phyloP scores from a whole-genome alignment of 164 flowering plant genomes.

The Sedum album region DNA sequence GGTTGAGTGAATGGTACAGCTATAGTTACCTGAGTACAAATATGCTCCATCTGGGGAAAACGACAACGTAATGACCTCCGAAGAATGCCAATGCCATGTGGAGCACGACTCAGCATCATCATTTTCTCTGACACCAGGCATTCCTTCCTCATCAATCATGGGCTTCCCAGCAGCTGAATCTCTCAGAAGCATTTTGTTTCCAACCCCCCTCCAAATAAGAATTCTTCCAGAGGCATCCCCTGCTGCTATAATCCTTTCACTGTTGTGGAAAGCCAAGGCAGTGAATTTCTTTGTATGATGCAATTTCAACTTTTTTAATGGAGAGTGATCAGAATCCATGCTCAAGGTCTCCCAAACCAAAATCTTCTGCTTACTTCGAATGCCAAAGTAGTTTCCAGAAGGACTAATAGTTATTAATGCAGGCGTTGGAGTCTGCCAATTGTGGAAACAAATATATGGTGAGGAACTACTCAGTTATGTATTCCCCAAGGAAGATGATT shows the following conservation, averaged over 20 bases:
- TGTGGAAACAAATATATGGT: background rate
- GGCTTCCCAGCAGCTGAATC: slow-evolving; percentile 13
- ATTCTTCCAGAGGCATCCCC: slow-evolving; percentile 93
- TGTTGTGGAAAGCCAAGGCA: slow-evolving; percentile 79
- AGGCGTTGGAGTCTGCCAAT: slow-evolving; percentile 47
- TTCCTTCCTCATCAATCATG: slow-evolving; percentile 42
- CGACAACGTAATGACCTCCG: slow-evolving; percentile 55
- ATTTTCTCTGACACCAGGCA: slow-evolving; percentile 70
- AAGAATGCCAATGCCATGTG: slow-evolving; percentile 96
- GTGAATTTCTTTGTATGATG: slow-evolving; percentile 74
- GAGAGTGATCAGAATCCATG: slow-evolving; percentile 27
- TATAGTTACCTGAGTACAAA: slow-evolving; percentile 63
- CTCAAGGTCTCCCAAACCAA: slow-evolving; percentile 60
- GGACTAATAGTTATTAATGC: slow-evolving; percentile 40
- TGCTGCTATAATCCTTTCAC: slow-evolving; percentile 69
- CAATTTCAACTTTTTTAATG: slow-evolving; percentile 49
- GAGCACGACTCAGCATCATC: slow-evolving; percentile 95
- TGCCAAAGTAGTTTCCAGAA: slow-evolving; percentile 64
- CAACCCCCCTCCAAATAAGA: slow-evolving; percentile 85
- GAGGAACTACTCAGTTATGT: background rate
- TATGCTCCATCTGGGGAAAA: slow-evolving; percentile 95
- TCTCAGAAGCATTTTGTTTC: slow-evolving; percentile 29
- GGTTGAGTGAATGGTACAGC: background rate
- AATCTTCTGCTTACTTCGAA: slow-evolving; percentile 43
- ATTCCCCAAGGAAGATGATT: background rate